phyloP scores from a whole-genome alignment of 495 filamentous ascomycete genomes.

The Cenococcum geophilum region DNA sequence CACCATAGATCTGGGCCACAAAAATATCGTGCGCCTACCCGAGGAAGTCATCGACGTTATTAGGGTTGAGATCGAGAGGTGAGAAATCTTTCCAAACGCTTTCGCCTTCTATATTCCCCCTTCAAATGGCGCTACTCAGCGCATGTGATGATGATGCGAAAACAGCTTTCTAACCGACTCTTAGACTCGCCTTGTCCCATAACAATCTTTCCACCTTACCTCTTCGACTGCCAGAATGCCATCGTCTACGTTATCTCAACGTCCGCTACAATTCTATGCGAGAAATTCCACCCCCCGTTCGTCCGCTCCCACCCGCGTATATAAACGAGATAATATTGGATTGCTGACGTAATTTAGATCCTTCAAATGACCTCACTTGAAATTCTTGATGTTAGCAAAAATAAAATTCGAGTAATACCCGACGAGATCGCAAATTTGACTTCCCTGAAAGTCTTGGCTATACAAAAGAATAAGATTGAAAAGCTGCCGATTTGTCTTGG shows the following conservation, averaged over 20 bases:
- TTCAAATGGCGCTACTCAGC: neutral
- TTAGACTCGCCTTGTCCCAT: constrained; percentile 80
- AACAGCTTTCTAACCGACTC: constrained; percentile 18
- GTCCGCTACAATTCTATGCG: constrained; percentile 78
- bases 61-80: constrained; percentile 90
- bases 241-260: constrained; percentile 89
- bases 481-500: constrained; percentile 75
- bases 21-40: constrained; percentile 70
- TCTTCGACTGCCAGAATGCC: constrained; percentile 75
- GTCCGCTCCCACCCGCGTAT: constrained; percentile 33
- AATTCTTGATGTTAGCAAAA: constrained; percentile 84
- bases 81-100: constrained; percentile 29
- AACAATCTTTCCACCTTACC: constrained; percentile 79
- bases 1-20: constrained; percentile 84
- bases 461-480: constrained; percentile 80
- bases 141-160: constrained; percentile 3
- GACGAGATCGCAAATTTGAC: constrained; percentile 70
- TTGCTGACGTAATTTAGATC: constrained; percentile 44
- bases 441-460: constrained; percentile 42
- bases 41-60: constrained; percentile 89
- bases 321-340: neutral
- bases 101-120: neutral
- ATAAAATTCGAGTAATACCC: constrained; percentile 71
- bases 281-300: constrained; percentile 80
- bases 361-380: constrained; percentile 80